Evolutionary conservation across 768 basidiomycete genomes (phyloP), one percentile per base, ranked within the genome.

Genomic region (Omphalotus guepiniiformis): DNA sequence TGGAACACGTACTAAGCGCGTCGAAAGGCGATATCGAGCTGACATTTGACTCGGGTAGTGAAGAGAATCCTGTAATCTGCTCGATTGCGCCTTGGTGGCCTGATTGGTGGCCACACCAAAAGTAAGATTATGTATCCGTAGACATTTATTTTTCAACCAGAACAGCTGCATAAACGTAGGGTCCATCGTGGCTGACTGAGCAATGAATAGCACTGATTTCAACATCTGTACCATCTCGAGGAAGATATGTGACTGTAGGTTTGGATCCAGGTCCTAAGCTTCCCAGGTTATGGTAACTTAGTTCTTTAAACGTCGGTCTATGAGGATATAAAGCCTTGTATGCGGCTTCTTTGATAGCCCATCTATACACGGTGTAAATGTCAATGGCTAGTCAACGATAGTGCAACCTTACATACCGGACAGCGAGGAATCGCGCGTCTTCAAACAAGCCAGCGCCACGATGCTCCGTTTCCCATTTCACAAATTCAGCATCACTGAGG

Each of bases 301-400:
- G 62, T 21, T 91, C 79, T 57, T 88, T 87, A 91, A 90, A 93
- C 6, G 76, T 79, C 15, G 86, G 79, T 26, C 58, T 68, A 34
- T 75, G 58, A 0, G 89, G 89, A 59, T 80, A 89, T 49, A 91
- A 58, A 0, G 90, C 91, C 59, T 93, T 93, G 69, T 92, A 93
- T 0, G 83, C 81, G 0, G 91, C 87, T 63, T 93, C 91, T 55
- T 93, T 93, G 16, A 87, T 76, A 26, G 80, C 72, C 88, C 88
- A 93, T 13, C 90, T 93, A 55, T 22, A 16, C 39, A n/a, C n/a
- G n/a, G n/a, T n/a, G n/a, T n/a, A n/a, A n/a, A 30, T 37, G 9
- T 5, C 9, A 8, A 23, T 46, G 27, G 6, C 27, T 4, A 29
- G 32, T 6, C 3, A 8, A 23, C 56, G 28, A 40, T 53, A 16